phyloP scores from a whole-genome alignment of 1,284 basidiomycete species.

The Amylostereum areolatum region DNA sequence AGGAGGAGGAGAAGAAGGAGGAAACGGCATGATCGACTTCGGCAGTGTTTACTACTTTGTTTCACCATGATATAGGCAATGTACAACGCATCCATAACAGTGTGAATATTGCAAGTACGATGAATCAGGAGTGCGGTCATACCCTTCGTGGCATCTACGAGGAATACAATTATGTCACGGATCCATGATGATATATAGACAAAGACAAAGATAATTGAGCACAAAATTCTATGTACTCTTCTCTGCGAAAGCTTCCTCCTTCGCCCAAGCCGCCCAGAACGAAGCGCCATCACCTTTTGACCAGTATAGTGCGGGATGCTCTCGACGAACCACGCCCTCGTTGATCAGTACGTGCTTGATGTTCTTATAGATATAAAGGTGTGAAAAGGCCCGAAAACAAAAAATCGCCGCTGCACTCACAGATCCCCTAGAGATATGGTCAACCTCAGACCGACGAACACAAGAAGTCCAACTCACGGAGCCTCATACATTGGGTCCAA shows the following conservation, averaged over 20 bases:
- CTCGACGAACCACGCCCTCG: conserved; percentile 43
- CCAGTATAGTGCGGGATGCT: conserved; percentile 53
- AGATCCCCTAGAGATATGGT: conserved; percentile 32
- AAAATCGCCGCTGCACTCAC: conserved; percentile 21
- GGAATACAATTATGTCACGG: too few relatives aligned
- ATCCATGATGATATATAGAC: background rate
- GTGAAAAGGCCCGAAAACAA: too few relatives aligned
- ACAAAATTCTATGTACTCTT: conserved; percentile 5
- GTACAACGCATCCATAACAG: background rate
- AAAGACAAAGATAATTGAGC: background rate
- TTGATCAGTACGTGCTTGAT: conserved; percentile 60
- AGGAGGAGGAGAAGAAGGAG: conserved; percentile 5
- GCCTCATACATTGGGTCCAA: conserved; percentile 89
- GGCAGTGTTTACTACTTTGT: background rate
- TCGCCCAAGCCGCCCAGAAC: conserved; percentile 49
- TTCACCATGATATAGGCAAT: background rate
- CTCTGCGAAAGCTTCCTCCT: conserved; percentile 36
- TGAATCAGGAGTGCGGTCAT: background rate
- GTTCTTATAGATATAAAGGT: conserved; percentile 28
- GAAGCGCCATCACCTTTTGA: conserved; percentile 46
- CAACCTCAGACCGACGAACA: conserved; percentile 4
- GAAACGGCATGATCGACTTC: background rate
- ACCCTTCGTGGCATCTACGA: background rate
- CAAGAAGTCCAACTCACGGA: conserved; percentile 55
- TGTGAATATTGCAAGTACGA: background rate